Base-by-base conservation (phyloP, 805 yeast species). In the Saccharomycopsis selenospora region DNA sequence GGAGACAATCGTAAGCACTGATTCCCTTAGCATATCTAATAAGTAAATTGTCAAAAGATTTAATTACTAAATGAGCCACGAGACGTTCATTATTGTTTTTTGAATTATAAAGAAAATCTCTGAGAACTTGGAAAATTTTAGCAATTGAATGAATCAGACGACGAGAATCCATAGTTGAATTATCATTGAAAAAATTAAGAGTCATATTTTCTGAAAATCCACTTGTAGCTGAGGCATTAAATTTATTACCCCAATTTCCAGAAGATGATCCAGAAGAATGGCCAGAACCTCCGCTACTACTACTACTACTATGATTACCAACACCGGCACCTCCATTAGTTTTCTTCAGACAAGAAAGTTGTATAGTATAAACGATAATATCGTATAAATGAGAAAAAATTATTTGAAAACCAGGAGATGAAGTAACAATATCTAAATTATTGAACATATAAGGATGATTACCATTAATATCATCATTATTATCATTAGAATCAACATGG, bases 381-480 rank as follows among this genome's bases (percentile, higher is more conserved):
- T 75, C 79, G 52, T 64, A 66, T 18, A 75, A 55, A 57, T 77
- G 81, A 24, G 75, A 61, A 30, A 73, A 57, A 13, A 77, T 60
- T 20, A 70, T 61, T 17, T 66, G 58, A 48, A 70, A 70, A 0
- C 82, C 82, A 0, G 82, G 80, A 27, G 65, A 50, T 7, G 56
- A 59, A 30, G 56, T 58, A 59, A 57, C 41, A 18, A 56, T 27
- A 23, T 40, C 29, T 20, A 30, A 30, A 11, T 22, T 28, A 30
- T 46, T 27, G 11, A 24, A 4, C 5, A 46, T 27, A 2, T 18
- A 20, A n/a, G n/a, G n/a, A n/a, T n/a, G n/a, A n/a, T n/a, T n/a
- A n/a, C n/a, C n/a, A n/a, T n/a, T n/a, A n/a, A n/a, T n/a, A n/a
- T n/a, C n/a, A n/a, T n/a, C n/a, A n/a, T n/a, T n/a, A 0, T 45